Percentiles rank a stretch among this genome's conserved stretches.
Evolutionary conservation across 169 alveolate species (phyloP).

Genomic region (Toxoplasma gondii): DNA sequence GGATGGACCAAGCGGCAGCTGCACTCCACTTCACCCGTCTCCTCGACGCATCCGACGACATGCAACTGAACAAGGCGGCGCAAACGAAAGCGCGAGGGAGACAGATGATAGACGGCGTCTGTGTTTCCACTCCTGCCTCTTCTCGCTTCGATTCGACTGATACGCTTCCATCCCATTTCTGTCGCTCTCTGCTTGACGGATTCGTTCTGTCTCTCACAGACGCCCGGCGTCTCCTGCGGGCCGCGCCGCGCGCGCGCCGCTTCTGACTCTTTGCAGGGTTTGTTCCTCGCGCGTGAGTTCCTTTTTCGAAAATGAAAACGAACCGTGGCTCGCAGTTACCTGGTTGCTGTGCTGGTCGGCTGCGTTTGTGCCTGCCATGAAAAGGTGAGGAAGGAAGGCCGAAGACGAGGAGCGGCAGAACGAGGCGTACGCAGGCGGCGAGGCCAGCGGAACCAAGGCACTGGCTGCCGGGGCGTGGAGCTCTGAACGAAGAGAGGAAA

Average conservation of each 20-base stretch:
- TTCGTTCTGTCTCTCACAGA: no score
- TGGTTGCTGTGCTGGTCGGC: slow-evolving; percentile 22
- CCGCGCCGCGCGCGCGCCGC: no score
- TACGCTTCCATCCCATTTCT: no score
- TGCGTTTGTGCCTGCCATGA: slow-evolving; percentile 1
- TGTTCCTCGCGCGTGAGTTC: no score
- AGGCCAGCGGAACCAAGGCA: background rate
- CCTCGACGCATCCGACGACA: background rate
- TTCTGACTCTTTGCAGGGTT: no score
- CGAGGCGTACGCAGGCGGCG: background rate
- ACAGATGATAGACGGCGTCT: no score
- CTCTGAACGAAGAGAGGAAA: background rate
- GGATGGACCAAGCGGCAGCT: background rate
- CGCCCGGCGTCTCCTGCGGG: no score
- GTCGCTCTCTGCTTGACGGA: no score
- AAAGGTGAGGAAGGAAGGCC: background rate
- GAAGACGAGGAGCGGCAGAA: background rate
- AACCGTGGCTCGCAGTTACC: no score
- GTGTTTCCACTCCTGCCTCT: no score
- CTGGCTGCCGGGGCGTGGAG: background rate
- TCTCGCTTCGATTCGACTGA: no score
- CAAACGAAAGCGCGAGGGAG: background rate
- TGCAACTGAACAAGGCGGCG: background rate
- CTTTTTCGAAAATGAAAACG: no score
- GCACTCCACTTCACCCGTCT: slow-evolving; percentile 39